Conservation (phyloP, 108 stramenopile species). For the Nitzschia sp. region DNA sequence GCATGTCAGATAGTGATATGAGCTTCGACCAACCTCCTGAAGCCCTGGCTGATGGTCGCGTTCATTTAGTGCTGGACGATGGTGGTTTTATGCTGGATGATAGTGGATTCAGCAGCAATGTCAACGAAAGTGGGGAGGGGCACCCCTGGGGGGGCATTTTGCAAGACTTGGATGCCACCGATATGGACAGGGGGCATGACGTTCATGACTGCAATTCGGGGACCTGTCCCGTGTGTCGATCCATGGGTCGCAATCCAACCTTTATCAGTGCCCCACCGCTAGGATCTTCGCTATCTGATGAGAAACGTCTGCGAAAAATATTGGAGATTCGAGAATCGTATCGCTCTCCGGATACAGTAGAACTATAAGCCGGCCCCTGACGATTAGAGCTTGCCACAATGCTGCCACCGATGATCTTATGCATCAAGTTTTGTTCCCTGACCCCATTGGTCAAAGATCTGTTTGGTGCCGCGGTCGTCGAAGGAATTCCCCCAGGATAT, state of each 20-base stretch:
- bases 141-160: background rate
- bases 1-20: background rate
- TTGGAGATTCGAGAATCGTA: conserved; percentile 11
- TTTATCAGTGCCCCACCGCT: conserved; percentile 11
- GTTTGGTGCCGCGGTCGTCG: no score
- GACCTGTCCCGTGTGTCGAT: conserved; percentile 17
- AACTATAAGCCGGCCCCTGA: no score
- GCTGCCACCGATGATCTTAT: no score
- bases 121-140: background rate
- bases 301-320: conserved; percentile 2
- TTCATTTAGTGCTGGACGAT: conserved; percentile 5
- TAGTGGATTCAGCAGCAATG: background rate
- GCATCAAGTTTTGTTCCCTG: no score
- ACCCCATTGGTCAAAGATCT: no score
- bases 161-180: conserved; percentile 3
- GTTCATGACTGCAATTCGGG: conserved; percentile 22
- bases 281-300: background rate
- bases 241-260: background rate
- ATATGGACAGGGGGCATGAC: background rate
- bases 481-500: no score
- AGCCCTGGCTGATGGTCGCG: background rate
- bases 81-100: no score
- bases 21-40: background rate
- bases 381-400: no score
- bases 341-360: conserved; percentile 19